These are phyloP conservation scores for Cladosporium sp. DNA, from an alignment of 2,329 filamentous ascomycete genomes.

Conservation along the genomic window DNA sequence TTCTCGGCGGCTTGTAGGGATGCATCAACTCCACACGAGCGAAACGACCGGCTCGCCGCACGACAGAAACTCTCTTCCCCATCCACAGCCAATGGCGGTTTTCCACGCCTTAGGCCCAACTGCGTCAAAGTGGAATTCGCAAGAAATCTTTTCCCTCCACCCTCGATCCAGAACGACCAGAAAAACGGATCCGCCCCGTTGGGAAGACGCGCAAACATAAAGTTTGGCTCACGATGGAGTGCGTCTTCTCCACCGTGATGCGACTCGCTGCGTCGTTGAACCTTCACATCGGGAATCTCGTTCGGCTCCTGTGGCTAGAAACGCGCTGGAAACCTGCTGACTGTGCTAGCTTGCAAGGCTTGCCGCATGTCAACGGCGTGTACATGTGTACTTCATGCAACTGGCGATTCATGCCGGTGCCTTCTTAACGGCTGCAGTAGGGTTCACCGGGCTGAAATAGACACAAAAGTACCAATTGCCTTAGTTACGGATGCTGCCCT, in stretches of 20 bases:
- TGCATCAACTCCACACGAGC: slow-evolving; percentile 2
- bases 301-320: not conserved
- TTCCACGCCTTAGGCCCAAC: not conserved
- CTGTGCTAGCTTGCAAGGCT: not conserved
- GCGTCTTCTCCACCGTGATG: not conserved
- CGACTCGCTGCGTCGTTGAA: not conserved
- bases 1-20: not conserved
- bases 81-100: not conserved
- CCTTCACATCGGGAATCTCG: not conserved
- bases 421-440: slow-evolving; percentile 7
- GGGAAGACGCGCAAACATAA: not conserved
- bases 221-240: not conserved
- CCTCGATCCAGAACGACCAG: not conserved
- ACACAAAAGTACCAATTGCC: not conserved
- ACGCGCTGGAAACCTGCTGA: not conserved
- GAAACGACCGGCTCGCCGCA: not conserved
- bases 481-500: not conserved
- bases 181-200: slow-evolving; percentile 1
- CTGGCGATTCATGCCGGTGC: not conserved
- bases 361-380: slow-evolving; percentile 2
- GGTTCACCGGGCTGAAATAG: not conserved
- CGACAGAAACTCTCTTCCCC: not conserved
- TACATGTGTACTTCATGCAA: not conserved
- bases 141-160: not conserved
- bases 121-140: not conserved